These are phyloP conservation scores for Xylaria curta DNA, from an alignment of 495 filamentous ascomycete genomes.

Conservation along the genomic window DNA sequence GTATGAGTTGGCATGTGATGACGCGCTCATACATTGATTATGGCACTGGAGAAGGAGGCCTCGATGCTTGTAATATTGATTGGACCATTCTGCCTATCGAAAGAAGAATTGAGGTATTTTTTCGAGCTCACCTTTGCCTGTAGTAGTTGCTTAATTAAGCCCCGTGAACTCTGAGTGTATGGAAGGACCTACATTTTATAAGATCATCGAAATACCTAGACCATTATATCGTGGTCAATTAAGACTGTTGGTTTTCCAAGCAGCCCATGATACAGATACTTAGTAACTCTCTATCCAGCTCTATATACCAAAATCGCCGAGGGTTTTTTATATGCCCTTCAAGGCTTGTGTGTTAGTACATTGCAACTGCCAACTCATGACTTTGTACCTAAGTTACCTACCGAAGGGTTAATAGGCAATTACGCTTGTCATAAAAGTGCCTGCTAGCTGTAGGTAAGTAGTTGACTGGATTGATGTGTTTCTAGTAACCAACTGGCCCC, in stretches of 20 bases:
- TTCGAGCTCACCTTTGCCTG: background rate
- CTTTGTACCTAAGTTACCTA: background rate
- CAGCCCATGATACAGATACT: background rate
- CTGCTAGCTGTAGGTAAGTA: too few relatives aligned
- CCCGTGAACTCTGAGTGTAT: background rate
- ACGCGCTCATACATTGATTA: background rate
- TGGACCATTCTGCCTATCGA: too few relatives aligned
- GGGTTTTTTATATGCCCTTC: background rate
- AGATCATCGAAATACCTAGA: background rate
- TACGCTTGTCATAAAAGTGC: too few relatives aligned
- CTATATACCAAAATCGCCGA: background rate
- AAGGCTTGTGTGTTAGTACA: too few relatives aligned
- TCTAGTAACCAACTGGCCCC: too few relatives aligned
- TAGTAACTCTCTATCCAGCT: background rate
- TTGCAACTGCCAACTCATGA: too few relatives aligned
- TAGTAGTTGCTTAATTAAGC: background rate
- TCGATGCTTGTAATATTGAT: background rate
- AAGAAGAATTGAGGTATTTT: background rate
- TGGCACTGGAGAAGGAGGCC: background rate
- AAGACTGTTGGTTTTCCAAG: background rate
- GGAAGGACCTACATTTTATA: background rate
- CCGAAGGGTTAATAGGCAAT: background rate
- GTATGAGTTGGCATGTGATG: background rate
- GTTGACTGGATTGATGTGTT: too few relatives aligned
- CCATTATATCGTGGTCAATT: background rate